Base-by-base conservation (phyloP, 1,284 basidiomycete species). In the Ganoderma meredithae region DNA sequence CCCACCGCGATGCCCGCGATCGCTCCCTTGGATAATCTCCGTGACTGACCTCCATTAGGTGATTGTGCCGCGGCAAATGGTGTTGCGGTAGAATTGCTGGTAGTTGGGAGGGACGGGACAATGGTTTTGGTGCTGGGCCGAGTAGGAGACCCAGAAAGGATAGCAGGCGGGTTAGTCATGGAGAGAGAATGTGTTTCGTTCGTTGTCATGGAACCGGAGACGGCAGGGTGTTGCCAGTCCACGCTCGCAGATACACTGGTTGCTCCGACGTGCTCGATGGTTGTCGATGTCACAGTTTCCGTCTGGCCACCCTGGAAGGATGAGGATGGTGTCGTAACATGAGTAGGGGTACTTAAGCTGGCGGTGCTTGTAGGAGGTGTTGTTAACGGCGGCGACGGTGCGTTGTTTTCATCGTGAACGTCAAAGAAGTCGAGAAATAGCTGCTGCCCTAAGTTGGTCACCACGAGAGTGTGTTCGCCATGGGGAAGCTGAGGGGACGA, bases 381-480 rank as follows among this genome's bases (percentile, higher is more conserved):
- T 9, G 55, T 22, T 5, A 52, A 10, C 27, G 39, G 3, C 15
- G 15, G 12, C 2, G 49, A 1, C 25, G 33, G 5, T 36, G 55
- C 19, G 19, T 31, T 7, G 19, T 31, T 7, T 6, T 59, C 63
- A 12, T 47, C 27, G 3, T 60, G 52, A 49, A 70, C 43, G 3
- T 60, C 61, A 7, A 67, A 49, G 25, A 63, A 70, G 39, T 70
- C 69, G 22, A 70, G 53, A 49, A 60, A 70, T 25, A 70, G 61
- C 39, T 70, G 69, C 7, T 60, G 33, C 17, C 69, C 69, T 10
- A 68, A 47, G 33, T 70, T 70, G 10, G 53, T 67, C 25, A 70
- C 67, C 2, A 10, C 36, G 22, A 70, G 39, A 0, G 52, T 63
- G 49, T 70, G 69, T 3, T 15, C 6, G 1, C 69, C 69, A n/a